Conservation (phyloP, 2,329 filamentous ascomycete genomes). For the Fonsecaea pedrosoi region DNA sequence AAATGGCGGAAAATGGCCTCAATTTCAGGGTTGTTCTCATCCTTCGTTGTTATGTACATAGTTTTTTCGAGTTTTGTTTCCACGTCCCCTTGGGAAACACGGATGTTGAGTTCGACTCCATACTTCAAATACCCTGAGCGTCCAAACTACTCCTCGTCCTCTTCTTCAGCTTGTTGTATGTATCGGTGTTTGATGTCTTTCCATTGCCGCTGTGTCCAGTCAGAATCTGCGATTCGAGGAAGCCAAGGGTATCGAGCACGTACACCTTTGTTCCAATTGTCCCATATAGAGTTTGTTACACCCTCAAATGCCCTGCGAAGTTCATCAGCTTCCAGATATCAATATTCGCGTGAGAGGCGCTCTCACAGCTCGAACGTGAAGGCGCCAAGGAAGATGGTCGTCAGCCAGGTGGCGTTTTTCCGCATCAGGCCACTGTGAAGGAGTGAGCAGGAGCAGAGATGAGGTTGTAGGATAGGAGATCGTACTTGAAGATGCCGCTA, state of each 20-base stretch:
- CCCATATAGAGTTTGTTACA: slow-evolving; percentile 80
- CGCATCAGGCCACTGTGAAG: slow-evolving; percentile 76
- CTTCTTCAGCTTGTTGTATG: slow-evolving; percentile 72
- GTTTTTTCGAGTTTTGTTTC: slow-evolving; percentile 3
- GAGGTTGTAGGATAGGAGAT: slow-evolving; percentile 41
- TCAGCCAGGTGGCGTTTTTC: slow-evolving; percentile 86
- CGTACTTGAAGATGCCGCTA: slow-evolving; percentile 66
- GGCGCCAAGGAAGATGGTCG: slow-evolving; percentile 81
- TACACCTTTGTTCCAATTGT: slow-evolving; percentile 90
- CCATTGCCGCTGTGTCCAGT: slow-evolving; percentile 83
- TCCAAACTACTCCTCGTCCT: slow-evolving; percentile 57
- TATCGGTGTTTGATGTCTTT: slow-evolving; percentile 97
- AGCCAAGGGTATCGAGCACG: slow-evolving; percentile 49
- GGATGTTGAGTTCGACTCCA: slow-evolving; percentile 1
- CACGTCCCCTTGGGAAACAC: slow-evolving; percentile 4
- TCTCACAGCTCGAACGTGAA: slow-evolving; percentile 94
- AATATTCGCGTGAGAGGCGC: slow-evolving; percentile 7
- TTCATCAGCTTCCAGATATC: slow-evolving; percentile 12
- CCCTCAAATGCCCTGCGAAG: slow-evolving; percentile 77
- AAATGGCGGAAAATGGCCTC: slow-evolving; percentile 2
- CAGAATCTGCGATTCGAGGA: slow-evolving; percentile 6
- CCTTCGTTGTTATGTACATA: slow-evolving; percentile 33
- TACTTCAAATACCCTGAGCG: slow-evolving; percentile 1
- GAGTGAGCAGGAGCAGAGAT: slow-evolving; percentile 14
- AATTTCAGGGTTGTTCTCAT: slow-evolving; percentile 14